Evolutionary conservation across 495 filamentous ascomycete species (phyloP), one percentile per base, ranked within the genome.

Genomic region (Rusavskia elegans): DNA sequence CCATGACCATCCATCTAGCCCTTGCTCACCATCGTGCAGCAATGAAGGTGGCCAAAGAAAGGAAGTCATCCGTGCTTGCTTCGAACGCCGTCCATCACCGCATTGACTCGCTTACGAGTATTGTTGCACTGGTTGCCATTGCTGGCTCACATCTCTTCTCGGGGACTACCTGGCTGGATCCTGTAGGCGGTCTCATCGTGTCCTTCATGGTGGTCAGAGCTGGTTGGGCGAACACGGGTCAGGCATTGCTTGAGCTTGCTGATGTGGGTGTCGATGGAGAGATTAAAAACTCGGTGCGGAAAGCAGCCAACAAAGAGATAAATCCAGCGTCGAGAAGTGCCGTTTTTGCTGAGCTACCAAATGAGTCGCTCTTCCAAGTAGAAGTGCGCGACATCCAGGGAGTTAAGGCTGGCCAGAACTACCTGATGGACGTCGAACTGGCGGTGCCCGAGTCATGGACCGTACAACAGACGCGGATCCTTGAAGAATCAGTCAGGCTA

Each of bases 51-150:
- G 90, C 92, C n/a, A 79, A 80, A 57, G 85, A 94, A 61, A 82
- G 88, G 60, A 94, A 95, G 63, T 95, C 88, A 3, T 90, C 88
- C 16, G 89, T 98, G 50, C 81, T 98, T n/a, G 88, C 90, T 20
- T 94, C 87, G 46, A 98, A 98, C 64, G 92, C 92, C 4, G 75
- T 94, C 55, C 92, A 98, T 67, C 92, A 98, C 71, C 85, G 92
- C 46, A 82, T 98, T 61, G 92, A 98, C 65, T 94, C 86, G 48
- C 76, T 96, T 21, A 97, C 92, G 0, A 87, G 88, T 46, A 84
- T 98, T 56, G 92, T 96, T 48, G 92, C 92, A 11, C 73, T 98
- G 14, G 66, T 81, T 46, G 88, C 84, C 17, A 95, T 98, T 60
- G 78, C 84, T 27, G 90, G 87, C 30, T 85, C 86, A n/a, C 89